Evolutionary conservation across 2,329 filamentous ascomycete species (phyloP), one percentile per base, ranked within the genome.

Genomic region (Colletotrichum trifolii): DNA sequence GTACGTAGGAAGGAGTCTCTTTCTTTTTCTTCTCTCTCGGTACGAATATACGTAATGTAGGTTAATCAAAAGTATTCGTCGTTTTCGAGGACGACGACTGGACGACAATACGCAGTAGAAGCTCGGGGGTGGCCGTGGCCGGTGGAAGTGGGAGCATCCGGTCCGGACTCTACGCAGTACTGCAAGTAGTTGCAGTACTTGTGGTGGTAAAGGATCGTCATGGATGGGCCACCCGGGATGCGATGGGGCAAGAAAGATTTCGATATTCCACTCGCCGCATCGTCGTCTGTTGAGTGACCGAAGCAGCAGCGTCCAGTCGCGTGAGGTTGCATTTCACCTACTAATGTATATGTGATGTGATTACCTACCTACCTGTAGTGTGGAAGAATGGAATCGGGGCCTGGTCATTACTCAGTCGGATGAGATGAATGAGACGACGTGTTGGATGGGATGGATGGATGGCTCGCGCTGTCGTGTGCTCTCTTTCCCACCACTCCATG

Each of bases 261-360:
- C 35, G 55, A 58, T 50, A 34, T 58, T 50, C 54, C 43, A 12
- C 36, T 57, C 25, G 25, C 25, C 25, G 25, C 25, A 25, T 57
- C 45, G 36, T 8, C 42, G n/a, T 53, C 17, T 40, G 36, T 53
- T 17, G 36, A 53, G 40, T 17, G 17, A n/a, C 43, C 3, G 15
- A 46, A 46, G 15, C 5, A 33, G 43, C 43, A 53, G 43, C 43
- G 40, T 10, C 10, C 38, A 47, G 46, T 58, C 46, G 55, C 54
- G 54, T 49, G 45, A 57, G 38, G 55, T 42, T 11, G 25, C 15
- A 54, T 54, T 40, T 36, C 53, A n/a, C 25, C 54, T 42, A 56
- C 40, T 45, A 34, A 47, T 38, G 4, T 25, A 25, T 25, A 4
- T 25, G 4, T 25, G 25, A 25, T 25, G 25, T 25, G 25, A 25